Evolutionary conservation across 352 stramenopile genomes (phyloP), one percentile per base, ranked within the genome.

Genomic region (Achlya hypogyna): DNA sequence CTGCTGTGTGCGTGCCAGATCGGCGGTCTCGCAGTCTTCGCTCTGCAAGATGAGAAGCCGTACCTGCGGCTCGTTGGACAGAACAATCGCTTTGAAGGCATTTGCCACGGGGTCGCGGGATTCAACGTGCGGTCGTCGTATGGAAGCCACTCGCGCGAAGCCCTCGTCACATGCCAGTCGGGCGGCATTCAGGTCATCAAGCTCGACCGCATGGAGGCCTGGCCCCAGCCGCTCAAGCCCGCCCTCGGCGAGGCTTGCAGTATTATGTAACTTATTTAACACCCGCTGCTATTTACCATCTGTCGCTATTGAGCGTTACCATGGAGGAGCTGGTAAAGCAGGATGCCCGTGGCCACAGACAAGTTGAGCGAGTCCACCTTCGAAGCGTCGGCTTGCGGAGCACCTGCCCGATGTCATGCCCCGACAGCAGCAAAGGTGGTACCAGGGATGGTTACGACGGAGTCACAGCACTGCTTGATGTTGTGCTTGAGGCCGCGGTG

Each of bases 331-430:
- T 91, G 78, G 56, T 93, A 91, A 32, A 93, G 72, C 31, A 93
- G 74, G 54, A 93, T 86, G 10, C 79, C 84, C 1, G 84, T 76
- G 0, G 84, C 84, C 12, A 90, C 84, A 27, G 81, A 91, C 27
- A 93, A 81, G 66, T 93, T 93, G 22, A 93, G 78, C 16, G 84
- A 93, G 71, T 93, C 82, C 5, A 93, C 84, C 31, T 68, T 74
- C 9, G 84, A 86, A 51, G 87, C 75, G 71, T 78, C 72, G 25
- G 90, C 79, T 9, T 58, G 31, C 42, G 42, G 42, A 23, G 5
- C 42, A 22, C 53, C 45, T 62, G 23, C 5, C 42, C 47, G 9
- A 23, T 40, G 34, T 56, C 1, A 9, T 40, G 14, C 47, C 32
- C 2, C 16, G 27, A 23, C 47, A 51, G 40, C 4, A 42, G 34